Conservation (phyloP, 257 asterid species). For the Solanum lignicaule region DNA sequence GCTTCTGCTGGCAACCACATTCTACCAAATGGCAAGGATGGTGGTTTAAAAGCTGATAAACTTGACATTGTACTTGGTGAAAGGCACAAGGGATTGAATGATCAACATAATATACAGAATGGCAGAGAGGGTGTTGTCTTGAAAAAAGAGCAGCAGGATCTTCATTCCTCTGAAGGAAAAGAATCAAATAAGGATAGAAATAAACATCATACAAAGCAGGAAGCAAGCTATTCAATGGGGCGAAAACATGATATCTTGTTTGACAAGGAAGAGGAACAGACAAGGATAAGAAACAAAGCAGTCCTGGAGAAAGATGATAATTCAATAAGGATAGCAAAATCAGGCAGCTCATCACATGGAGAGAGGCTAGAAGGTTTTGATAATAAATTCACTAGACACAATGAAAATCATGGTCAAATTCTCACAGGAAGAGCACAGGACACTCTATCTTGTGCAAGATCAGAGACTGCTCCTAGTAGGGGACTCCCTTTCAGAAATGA, state of each 20-base stretch:
- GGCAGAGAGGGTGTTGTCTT: conserved; percentile 20
- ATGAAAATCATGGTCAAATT: not conserved
- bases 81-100: conserved; percentile 23
- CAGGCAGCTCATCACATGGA: conserved; percentile 30
- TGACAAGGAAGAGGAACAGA: conserved; percentile 21
- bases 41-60: conserved; percentile 19
- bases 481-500: conserved; percentile 23
- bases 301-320: conserved; percentile 20
- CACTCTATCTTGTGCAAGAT: conserved; percentile 23
- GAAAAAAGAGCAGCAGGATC: conserved; percentile 29
- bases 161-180: conserved; percentile 9
- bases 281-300: conserved; percentile 21
- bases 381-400: not conserved
- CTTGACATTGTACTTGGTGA: conserved; percentile 18
- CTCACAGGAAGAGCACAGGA: conserved; percentile 16
- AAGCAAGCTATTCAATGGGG: conserved; percentile 23
- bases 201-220: conserved; percentile 20
- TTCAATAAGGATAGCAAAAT: conserved; percentile 23
- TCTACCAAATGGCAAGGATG: conserved; percentile 26
- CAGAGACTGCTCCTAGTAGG: conserved; percentile 14
- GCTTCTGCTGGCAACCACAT: conserved; percentile 12
- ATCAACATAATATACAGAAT: conserved; percentile 7
- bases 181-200: conserved; percentile 24
- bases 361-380: conserved; percentile 20
- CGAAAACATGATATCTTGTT: conserved; percentile 11